Conservation (phyloP, 1,139 yeast genomes). For the Scheffersomyces stambukii region DNA sequence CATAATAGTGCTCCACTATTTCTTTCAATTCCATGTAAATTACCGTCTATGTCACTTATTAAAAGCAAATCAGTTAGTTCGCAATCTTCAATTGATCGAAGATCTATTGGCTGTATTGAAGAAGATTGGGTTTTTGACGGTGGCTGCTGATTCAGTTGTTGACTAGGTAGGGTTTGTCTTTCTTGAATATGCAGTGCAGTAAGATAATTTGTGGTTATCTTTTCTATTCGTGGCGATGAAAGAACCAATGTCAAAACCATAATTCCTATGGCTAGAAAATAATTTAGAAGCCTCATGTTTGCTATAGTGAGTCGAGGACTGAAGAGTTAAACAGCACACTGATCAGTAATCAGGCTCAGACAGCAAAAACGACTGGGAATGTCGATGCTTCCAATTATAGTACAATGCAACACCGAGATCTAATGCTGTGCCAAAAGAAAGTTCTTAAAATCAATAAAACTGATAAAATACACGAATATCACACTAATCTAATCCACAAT, state of each 20-base stretch:
- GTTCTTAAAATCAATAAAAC: too few species aligned
- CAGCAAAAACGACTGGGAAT: too few species aligned
- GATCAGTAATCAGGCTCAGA: too few species aligned
- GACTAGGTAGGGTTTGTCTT: slow-evolving; percentile 1
- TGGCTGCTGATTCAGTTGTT: slow-evolving; percentile 1
- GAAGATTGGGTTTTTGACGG: slow-evolving; percentile 1
- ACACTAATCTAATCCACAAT: too few species aligned
- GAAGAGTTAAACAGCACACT: too few species aligned
- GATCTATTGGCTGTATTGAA: slow-evolving; percentile 21
- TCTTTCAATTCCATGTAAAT: slow-evolving; percentile 76
- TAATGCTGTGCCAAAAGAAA: too few species aligned
- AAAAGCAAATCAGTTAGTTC: slow-evolving; percentile 57
- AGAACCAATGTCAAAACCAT: slow-evolving; percentile 7
- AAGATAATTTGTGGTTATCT: slow-evolving; percentile 13
- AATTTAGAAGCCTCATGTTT: too few species aligned
- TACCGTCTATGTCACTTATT: slow-evolving; percentile 85
- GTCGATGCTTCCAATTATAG: too few species aligned
- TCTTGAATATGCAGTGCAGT: slow-evolving; percentile 8
- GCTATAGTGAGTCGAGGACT: too few species aligned
- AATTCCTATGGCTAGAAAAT: too few species aligned
- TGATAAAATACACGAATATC: too few species aligned
- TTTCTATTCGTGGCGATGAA: slow-evolving; percentile 24
- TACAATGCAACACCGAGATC: too few species aligned
- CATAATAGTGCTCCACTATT: slow-evolving; percentile 73
- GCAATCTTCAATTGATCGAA: slow-evolving; percentile 50